Evolutionary conservation across 2,329 filamentous ascomycete species (phyloP).

Genomic region (Sarocladium kiliense): DNA sequence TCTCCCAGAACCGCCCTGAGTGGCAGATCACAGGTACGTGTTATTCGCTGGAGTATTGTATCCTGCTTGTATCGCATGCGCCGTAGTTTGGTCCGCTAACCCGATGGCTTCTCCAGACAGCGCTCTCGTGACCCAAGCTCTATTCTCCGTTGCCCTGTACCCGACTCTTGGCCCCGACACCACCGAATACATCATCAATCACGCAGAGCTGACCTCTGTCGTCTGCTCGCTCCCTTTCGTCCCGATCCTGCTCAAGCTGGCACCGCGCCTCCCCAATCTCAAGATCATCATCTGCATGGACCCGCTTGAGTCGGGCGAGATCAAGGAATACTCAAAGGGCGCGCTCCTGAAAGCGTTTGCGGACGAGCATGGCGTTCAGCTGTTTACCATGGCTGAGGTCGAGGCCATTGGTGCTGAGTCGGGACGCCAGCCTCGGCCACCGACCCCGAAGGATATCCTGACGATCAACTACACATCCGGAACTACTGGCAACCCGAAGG

Average conservation of each 20-base stretch:
- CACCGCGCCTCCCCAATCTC: conserved; percentile 68
- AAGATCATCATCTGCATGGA: conserved; percentile 89
- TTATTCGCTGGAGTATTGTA: conserved; percentile 15
- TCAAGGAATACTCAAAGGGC: conserved; percentile 70
- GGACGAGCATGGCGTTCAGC: conserved; percentile 64
- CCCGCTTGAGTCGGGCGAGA: conserved; percentile 73
- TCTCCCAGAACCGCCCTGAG: conserved; percentile 81
- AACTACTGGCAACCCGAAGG: conserved; percentile 78
- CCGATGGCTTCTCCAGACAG: not conserved
- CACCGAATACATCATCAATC: conserved; percentile 94
- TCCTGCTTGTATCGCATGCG: not conserved
- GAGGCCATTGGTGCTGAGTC: conserved; percentile 73
- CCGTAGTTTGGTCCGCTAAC: conserved; percentile 4
- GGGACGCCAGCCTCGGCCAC: conserved; percentile 65
- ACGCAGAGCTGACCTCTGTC: conserved; percentile 70
- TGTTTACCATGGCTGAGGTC: conserved; percentile 75
- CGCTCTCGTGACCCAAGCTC: conserved; percentile 70
- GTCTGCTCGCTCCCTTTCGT: conserved; percentile 78
- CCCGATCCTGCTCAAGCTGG: conserved; percentile 73
- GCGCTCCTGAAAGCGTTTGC: conserved; percentile 74
- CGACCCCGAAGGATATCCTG: conserved; percentile 68
- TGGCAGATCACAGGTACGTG: conserved; percentile 71
- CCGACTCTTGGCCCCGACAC: conserved; percentile 90
- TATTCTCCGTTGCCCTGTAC: conserved; percentile 91
- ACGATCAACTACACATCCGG: conserved; percentile 92